Percentiles rank a stretch among this genome's conserved stretches.
Conservation (phyloP, 192 early-diverging fungal species). For the Chytriomyces sp. region DNA sequence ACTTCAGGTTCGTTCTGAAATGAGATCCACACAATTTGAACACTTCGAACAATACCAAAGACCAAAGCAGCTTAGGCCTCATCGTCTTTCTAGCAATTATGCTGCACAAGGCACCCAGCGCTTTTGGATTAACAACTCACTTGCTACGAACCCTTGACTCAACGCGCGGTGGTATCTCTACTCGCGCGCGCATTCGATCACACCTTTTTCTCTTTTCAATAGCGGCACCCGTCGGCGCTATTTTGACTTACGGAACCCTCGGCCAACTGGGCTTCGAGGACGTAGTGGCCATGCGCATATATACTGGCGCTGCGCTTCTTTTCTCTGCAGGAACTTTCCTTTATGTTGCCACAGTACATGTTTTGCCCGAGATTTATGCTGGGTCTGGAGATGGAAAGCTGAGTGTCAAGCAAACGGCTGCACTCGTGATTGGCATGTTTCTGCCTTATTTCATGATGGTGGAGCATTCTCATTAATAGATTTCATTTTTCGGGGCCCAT, state of each 20-base stretch:
- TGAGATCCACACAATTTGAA: background rate
- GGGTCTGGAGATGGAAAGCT: slow-evolving; percentile 38
- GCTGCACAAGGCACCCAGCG: slow-evolving; percentile 94
- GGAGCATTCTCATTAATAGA: slow-evolving; percentile 30
- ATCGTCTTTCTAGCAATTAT: slow-evolving; percentile 94
- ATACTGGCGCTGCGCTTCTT: slow-evolving; percentile 80
- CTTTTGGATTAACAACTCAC: slow-evolving; percentile 88
- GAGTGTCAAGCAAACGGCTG: slow-evolving; percentile 43
- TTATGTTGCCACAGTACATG: slow-evolving; percentile 90
- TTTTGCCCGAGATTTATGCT: slow-evolving; percentile 65
- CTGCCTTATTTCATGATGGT: slow-evolving; percentile 42
- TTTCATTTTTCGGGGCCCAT: too few relatives aligned
- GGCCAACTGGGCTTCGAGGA: slow-evolving; percentile 33
- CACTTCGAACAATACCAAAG: slow-evolving; percentile 12
- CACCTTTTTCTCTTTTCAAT: slow-evolving; percentile 80
- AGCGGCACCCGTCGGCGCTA: slow-evolving; percentile 81
- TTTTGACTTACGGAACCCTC: slow-evolving; percentile 56
- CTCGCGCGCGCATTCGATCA: slow-evolving; percentile 61
- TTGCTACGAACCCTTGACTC: slow-evolving; percentile 73
- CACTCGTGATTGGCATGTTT: slow-evolving; percentile 55
- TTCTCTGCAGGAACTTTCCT: slow-evolving; percentile 85
- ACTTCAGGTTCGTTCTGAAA: slow-evolving; percentile 48
- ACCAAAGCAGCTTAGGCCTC: slow-evolving; percentile 45
- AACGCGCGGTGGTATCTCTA: slow-evolving; percentile 37
- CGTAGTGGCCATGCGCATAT: slow-evolving; percentile 59